A percentile compares a stretch with the other conserved stretches of the same genome.
Conservation (phyloP, 257 asterid species). For the Lycium barbarum region DNA sequence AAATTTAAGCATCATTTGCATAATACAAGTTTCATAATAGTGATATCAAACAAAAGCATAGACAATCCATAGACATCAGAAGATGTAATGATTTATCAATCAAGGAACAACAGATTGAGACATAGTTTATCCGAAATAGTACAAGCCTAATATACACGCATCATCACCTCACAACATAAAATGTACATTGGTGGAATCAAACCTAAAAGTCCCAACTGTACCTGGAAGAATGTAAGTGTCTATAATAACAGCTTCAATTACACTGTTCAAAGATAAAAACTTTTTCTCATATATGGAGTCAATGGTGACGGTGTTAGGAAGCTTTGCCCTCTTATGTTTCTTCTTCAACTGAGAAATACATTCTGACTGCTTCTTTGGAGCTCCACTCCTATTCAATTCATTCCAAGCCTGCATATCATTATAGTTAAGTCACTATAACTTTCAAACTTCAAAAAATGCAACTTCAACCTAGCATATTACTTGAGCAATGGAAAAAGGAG, state of each 20-base stretch:
- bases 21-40: neutral
- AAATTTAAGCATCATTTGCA: conserved; percentile 7
- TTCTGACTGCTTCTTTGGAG: conserved; percentile 77
- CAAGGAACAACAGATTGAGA: neutral
- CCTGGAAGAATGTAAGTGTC: conserved; percentile 87
- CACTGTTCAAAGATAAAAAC: conserved; percentile 75
- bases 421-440: neutral
- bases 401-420: conserved; percentile 77
- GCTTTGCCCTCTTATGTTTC: conserved; percentile 75
- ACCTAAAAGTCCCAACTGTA: conserved; percentile 36
- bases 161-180: neutral
- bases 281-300: conserved; percentile 87
- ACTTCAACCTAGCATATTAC: neutral
- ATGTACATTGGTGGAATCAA: conserved; percentile 11
- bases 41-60: neutral
- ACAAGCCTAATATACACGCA: neutral
- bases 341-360: conserved; percentile 61
- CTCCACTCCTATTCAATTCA: conserved; percentile 78
- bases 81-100: conserved; percentile 20
- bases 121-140: neutral
- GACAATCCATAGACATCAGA: conserved; percentile 8
- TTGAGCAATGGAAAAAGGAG: neutral
- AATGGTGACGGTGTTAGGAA: conserved; percentile 68
- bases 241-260: conserved; percentile 86
- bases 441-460: conserved; percentile 12